These are phyloP conservation scores for Remersonia thermophila DNA, from an alignment of 2,329 filamentous ascomycete species.

Conservation along the genomic window DNA sequence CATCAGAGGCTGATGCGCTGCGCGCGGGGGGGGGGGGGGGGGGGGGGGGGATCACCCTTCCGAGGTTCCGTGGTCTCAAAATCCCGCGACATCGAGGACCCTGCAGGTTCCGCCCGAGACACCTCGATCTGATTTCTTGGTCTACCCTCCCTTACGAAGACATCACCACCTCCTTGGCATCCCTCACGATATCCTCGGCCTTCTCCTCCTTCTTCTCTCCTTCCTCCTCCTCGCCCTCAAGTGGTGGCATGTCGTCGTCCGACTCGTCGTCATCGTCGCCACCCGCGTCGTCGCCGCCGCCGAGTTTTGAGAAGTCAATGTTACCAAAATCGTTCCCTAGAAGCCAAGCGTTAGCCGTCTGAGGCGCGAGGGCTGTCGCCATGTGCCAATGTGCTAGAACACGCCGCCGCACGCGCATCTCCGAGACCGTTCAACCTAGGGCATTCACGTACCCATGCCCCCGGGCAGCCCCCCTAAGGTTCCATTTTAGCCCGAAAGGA, in stretches of 20 bases:
- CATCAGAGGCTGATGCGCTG: no score
- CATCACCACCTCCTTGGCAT: constrained; percentile 12
- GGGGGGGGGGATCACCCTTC: no score
- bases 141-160: not conserved
- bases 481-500: constrained; percentile 13
- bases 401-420: no score
- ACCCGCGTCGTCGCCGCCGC: constrained; percentile 43
- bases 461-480: constrained; percentile 37
- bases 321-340: constrained; percentile 58
- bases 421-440: not conserved
- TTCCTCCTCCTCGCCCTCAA: constrained; percentile 50
- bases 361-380: not conserved
- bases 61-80: no score
- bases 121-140: no score
- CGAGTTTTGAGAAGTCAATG: constrained; percentile 90
- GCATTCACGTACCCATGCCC: constrained; percentile 17
- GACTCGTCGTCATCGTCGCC: constrained; percentile 45
- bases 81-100: no score
- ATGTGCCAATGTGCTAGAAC: no score
- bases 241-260: constrained; percentile 75
- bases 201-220: constrained; percentile 25
- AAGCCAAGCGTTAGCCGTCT: constrained; percentile 12
- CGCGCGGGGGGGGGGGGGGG: no score
- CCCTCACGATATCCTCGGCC: constrained; percentile 27
- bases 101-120: no score